Evolutionary conservation across 202 grass and related monocot species (phyloP), one percentile per base, ranked within the genome.

Genomic region (Digitaria exilis): DNA sequence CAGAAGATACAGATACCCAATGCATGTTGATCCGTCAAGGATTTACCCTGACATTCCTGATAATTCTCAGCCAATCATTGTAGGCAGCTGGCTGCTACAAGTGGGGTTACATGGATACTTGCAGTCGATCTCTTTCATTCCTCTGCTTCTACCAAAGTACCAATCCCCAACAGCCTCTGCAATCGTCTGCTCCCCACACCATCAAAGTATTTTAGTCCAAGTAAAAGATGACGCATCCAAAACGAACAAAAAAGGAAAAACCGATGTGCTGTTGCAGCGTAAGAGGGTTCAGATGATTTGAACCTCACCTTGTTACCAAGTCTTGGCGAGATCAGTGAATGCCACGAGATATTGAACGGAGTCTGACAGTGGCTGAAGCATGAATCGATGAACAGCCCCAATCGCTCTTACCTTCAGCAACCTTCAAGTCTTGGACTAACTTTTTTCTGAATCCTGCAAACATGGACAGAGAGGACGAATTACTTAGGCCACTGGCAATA

Each of bases 331-430:
- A 60, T 46, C 9, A 64, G 65, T 7, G 85, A 90, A 39, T 84
- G 76, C 85, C 91, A 94, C 15, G 86, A 81, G 65, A 86, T 69
- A 42, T 29, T 57, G 24, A 46, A 84, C 25, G 65, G 16, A 13
- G 86, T 78, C 28, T 94, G 88, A 69, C 88, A 90, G 63, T 90
- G 91, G 39, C 58, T 78, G 69, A 90, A 94, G 78, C 88, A 94
- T 19, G 88, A 94, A 70, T 88, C 66, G 34, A 89, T 66, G 32
- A 93, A 90, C 73, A 85, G 61, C 16, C 82, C 88, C 85, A 83
- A 4, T 73, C 79, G 16, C 2, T 72, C 7, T 86, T 90, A 2
- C 48, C 24, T 29, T 78, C 42, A 61, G 55, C 56, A 4, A 69
- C 62, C 18, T 81, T 80, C 55, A 87, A 44, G 3, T 30, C 60